phyloP scores from a whole-genome alignment of 2,329 filamentous ascomycete species.

The Fusarium sp. region DNA sequence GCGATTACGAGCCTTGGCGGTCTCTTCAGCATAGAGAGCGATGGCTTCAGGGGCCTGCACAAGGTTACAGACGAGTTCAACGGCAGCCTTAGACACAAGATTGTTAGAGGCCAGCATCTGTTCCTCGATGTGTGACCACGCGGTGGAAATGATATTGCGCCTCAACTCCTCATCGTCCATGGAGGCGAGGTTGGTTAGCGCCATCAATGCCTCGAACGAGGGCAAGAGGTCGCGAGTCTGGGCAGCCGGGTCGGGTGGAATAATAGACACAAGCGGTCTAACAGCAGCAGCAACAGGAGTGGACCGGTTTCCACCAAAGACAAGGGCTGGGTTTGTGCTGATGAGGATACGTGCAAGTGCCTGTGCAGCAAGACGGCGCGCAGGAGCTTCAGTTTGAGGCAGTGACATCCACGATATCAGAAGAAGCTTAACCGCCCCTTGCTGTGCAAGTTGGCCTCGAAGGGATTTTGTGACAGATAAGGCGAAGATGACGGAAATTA shows the following conservation, averaged over 20 bases:
- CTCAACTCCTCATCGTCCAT: constrained; percentile 74
- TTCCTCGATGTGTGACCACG: constrained; percentile 84
- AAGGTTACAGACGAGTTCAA: constrained; percentile 92
- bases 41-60: constrained; percentile 76
- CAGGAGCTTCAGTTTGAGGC: constrained; percentile 59
- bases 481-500: constrained; percentile 80
- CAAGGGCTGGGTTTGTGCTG: constrained; percentile 83
- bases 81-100: constrained; percentile 82
- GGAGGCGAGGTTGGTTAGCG: constrained; percentile 92
- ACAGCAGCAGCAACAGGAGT: constrained; percentile 83
- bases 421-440: constrained; percentile 90
- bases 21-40: constrained; percentile 74
- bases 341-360: constrained; percentile 88
- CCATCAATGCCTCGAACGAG: constrained; percentile 89
- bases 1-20: constrained; percentile 74
- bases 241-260: constrained; percentile 71
- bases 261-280: constrained; percentile 79
- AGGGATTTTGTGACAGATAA: constrained; percentile 79
- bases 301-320: constrained; percentile 82
- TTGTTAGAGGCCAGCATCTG: constrained; percentile 80
- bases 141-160: constrained; percentile 75
- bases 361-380: constrained; percentile 75
- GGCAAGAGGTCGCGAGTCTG: constrained; percentile 83
- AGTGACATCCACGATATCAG: constrained; percentile 76
- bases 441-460: constrained; percentile 85